These are phyloP conservation scores for Colletotrichum sp. DNA, from an alignment of 2,329 filamentous ascomycete species.

Conservation along the genomic window DNA sequence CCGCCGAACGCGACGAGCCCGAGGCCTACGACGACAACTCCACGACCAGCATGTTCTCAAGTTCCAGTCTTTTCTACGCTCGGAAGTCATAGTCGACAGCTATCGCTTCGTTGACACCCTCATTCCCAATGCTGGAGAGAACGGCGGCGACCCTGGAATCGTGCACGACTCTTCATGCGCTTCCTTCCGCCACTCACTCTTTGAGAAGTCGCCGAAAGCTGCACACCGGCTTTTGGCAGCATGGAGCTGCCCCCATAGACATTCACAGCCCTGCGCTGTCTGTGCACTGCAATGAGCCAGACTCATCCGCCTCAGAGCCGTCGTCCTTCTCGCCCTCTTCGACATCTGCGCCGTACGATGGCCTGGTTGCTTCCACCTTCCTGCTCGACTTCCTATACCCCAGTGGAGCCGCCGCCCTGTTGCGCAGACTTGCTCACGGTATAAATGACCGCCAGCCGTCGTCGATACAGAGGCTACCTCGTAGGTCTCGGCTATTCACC, in stretches of 20 bases:
- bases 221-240: conserved; percentile 58
- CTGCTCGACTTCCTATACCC: conserved; percentile 64
- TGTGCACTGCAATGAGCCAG: conserved; percentile 26
- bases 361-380: conserved; percentile 51
- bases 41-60: conserved; percentile 3
- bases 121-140: conserved; percentile 60
- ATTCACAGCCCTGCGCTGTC: conserved; percentile 42
- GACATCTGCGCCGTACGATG: conserved; percentile 27
- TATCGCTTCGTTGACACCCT: conserved; percentile 1
- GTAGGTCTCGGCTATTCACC: conserved; percentile 27
- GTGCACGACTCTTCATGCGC: conserved; percentile 58
- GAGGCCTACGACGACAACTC: neutral
- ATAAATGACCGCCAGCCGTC: conserved; percentile 17
- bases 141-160: conserved; percentile 61
- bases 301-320: conserved; percentile 24
- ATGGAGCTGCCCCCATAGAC: conserved; percentile 57
- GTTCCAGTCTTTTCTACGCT: neutral
- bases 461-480: conserved; percentile 18
- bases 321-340: conserved; percentile 14
- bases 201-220: conserved; percentile 48
- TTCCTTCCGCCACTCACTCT: conserved; percentile 40
- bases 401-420: conserved; percentile 44
- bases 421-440: conserved; percentile 39
- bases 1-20: neutral
- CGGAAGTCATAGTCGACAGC: conserved; percentile 6